Conservation (phyloP, 805 yeast genomes). For the Schwanniomyces polymorphus region DNA sequence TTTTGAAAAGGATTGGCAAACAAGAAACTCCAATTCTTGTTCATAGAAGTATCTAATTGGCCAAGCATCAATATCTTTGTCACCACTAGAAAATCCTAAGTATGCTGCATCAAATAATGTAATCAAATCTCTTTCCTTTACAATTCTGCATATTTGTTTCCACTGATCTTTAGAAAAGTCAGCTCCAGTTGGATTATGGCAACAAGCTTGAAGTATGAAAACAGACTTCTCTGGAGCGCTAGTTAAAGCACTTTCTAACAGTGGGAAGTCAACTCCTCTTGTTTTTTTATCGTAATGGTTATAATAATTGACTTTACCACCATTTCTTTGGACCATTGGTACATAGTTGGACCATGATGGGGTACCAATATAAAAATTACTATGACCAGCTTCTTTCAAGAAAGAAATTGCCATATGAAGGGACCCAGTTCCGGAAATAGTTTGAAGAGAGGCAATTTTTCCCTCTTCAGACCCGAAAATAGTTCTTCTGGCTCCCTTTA, state of each 20-base stretch:
- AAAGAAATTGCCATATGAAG: slow-evolving; percentile 37
- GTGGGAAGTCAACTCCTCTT: slow-evolving; percentile 29
- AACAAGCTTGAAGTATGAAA: slow-evolving; percentile 41
- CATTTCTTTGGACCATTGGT: slow-evolving; percentile 32
- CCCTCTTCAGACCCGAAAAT: slow-evolving; percentile 32
- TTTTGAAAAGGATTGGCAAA: slow-evolving; percentile 40
- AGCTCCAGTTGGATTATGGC: slow-evolving; percentile 48
- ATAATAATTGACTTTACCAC: slow-evolving; percentile 25
- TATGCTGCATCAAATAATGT: slow-evolving; percentile 42
- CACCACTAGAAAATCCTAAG: slow-evolving; percentile 51
- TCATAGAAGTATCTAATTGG: slow-evolving; percentile 33
- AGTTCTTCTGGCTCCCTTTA: slow-evolving; percentile 30
- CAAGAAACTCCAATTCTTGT: slow-evolving; percentile 42
- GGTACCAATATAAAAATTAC: slow-evolving; percentile 31
- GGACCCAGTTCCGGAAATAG: slow-evolving; percentile 44
- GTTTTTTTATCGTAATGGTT: slow-evolving; percentile 29
- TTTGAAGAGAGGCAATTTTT: slow-evolving; percentile 36
- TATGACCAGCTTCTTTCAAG: slow-evolving; percentile 21
- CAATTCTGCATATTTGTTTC: slow-evolving; percentile 25
- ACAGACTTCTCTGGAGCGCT: slow-evolving; percentile 31
- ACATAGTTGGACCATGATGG: slow-evolving; percentile 43
- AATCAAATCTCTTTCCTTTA: slow-evolving; percentile 24
- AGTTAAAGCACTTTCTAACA: slow-evolving; percentile 24
- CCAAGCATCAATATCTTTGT: slow-evolving; percentile 55
- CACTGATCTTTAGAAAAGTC: slow-evolving; percentile 39